Percentiles rank a stretch among this genome's conserved stretches.
These are phyloP conservation scores for Candida mesenterica DNA, from an alignment of 1,139 yeast species.

Conservation along the genomic window DNA sequence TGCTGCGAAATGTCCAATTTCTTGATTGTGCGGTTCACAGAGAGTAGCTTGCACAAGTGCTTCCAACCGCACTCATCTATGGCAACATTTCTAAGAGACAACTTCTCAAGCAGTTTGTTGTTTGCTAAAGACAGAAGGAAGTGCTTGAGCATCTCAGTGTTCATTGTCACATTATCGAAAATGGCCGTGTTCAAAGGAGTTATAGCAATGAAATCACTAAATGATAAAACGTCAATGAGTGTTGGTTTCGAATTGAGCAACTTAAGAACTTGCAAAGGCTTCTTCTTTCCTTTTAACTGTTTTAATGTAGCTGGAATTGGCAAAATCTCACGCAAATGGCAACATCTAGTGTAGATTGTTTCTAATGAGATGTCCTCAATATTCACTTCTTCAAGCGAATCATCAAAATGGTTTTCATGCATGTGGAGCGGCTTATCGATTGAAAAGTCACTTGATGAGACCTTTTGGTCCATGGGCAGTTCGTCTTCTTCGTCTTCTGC, in stretches of 20 bases:
- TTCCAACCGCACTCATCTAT: conserved; percentile 74
- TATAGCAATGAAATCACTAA: conserved; percentile 81
- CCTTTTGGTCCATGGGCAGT: conserved; percentile 12
- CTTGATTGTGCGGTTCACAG: conserved; percentile 53
- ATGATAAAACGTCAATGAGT: conserved; percentile 80
- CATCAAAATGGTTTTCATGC: conserved; percentile 62
- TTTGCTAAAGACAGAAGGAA: conserved; percentile 60
- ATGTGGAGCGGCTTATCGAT: conserved; percentile 62
- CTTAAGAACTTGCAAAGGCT: conserved; percentile 74
- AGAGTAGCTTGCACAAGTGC: conserved; percentile 67
- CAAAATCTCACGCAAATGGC: conserved; percentile 86
- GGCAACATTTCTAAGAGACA: conserved; percentile 77
- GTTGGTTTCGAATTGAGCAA: conserved; percentile 90
- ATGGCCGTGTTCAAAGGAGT: conserved; percentile 77
- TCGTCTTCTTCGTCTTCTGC: conserved; percentile 24
- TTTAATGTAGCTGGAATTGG: conserved; percentile 91
- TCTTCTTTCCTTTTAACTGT: conserved; percentile 72
- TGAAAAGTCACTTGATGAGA: conserved; percentile 23
- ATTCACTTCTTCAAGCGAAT: conserved; percentile 17
- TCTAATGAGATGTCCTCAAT: conserved; percentile 47
- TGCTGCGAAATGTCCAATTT: conserved; percentile 83
- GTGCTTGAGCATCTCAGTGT: conserved; percentile 76
- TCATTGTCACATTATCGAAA: conserved; percentile 79
- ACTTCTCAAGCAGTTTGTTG: conserved; percentile 60
- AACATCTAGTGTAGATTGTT: conserved; percentile 82